phyloP scores from a whole-genome alignment of 345 rosid genomes.

The Rhizophora mangle region DNA sequence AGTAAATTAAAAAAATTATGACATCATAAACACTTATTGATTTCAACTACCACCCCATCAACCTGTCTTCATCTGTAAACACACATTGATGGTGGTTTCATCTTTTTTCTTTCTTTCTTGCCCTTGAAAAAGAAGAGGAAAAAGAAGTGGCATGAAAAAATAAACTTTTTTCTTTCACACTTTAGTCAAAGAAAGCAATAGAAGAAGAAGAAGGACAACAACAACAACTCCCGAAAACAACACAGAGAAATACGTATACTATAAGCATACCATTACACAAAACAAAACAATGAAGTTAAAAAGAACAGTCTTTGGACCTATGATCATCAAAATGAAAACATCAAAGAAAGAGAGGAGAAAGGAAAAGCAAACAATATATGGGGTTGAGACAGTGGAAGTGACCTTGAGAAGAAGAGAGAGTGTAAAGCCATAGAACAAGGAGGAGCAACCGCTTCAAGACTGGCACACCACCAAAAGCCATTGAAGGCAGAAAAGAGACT shows the following conservation, averaged over 20 bases:
- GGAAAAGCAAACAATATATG: background rate
- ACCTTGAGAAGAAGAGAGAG: constrained; percentile 25
- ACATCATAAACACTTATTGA: background rate
- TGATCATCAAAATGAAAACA: background rate
- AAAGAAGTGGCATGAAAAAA: too few relatives aligned
- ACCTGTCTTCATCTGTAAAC: background rate
- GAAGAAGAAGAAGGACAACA: too few relatives aligned
- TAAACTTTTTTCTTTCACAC: too few relatives aligned
- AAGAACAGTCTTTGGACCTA: background rate
- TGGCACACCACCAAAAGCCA: constrained; percentile 13
- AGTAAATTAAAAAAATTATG: background rate
- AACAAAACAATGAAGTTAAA: too few relatives aligned
- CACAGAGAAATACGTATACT: too few relatives aligned
- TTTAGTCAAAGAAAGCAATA: too few relatives aligned
- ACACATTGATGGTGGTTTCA: background rate
- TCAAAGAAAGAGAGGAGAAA: background rate
- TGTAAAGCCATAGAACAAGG: constrained; percentile 12
- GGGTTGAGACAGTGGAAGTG: background rate
- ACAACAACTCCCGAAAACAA: too few relatives aligned
- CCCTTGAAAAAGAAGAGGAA: background rate
- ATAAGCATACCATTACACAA: too few relatives aligned
- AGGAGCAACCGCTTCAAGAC: constrained; percentile 2
- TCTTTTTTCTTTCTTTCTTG: background rate
- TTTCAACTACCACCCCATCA: background rate
- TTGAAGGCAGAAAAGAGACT: constrained; percentile 9